Percentiles rank a stretch among this genome's conserved stretches.
Evolutionary conservation across 2,329 filamentous ascomycete species (phyloP).

Genomic region (Boeremia lycopersici): DNA sequence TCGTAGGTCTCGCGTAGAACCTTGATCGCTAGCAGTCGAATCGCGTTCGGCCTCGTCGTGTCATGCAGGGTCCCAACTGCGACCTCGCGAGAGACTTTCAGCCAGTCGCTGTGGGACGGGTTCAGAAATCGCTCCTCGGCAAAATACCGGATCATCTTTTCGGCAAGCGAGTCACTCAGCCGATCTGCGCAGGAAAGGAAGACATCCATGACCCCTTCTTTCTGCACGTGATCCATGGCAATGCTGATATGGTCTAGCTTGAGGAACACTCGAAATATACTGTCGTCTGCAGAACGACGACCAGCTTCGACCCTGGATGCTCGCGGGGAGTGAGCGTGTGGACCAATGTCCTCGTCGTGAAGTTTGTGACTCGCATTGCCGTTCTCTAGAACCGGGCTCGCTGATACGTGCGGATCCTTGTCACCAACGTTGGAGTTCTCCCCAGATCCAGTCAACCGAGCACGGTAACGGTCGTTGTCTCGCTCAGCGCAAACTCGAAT

Average conservation of each 20-base stretch:
- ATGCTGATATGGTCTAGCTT: conserved; percentile 39
- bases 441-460: conserved; percentile 14
- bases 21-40: conserved; percentile 67
- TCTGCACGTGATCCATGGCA: conserved; percentile 63
- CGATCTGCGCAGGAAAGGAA: conserved; percentile 66
- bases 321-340: conserved; percentile 16
- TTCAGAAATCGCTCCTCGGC: conserved; percentile 73
- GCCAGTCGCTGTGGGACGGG: conserved; percentile 72
- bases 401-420: conserved; percentile 38
- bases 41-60: conserved; percentile 63
- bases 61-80: conserved; percentile 69
- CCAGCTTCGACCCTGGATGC: conserved; percentile 10
- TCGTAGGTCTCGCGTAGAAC: conserved; percentile 60
- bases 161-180: conserved; percentile 68
- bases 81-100: conserved; percentile 66
- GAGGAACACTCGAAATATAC: conserved; percentile 35
- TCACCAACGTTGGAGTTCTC: conserved; percentile 51
- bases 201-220: conserved; percentile 69
- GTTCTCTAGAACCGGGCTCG: conserved; percentile 15
- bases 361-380: conserved; percentile 15
- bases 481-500: conserved; percentile 59
- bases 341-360: conserved; percentile 21
- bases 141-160: conserved; percentile 70
- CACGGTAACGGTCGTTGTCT: conserved; percentile 33
- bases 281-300: conserved; percentile 29